Conservation (phyloP, 1,139 yeast species). For the Candida sanyaensis region DNA sequence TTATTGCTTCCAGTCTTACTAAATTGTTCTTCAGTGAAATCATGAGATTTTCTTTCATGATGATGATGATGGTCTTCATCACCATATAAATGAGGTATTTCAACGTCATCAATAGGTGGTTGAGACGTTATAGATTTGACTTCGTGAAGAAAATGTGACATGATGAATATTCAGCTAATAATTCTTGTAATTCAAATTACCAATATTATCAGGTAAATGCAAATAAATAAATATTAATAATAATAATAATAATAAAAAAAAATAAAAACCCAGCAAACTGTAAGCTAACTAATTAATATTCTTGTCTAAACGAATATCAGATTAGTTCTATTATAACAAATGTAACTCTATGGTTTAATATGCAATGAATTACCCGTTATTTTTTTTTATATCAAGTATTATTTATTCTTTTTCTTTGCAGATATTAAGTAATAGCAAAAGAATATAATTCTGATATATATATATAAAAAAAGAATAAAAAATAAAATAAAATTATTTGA, state of each 20-base stretch:
- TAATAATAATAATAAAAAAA: no score
- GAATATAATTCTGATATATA: no score
- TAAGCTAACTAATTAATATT: no score
- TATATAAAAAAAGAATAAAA: not conserved
- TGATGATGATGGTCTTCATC: conserved; percentile 10
- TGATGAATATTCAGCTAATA: not conserved
- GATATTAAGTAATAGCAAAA: no score
- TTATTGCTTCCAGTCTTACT: not conserved
- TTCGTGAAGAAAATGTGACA: conserved; percentile 14
- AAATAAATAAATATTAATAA: no score
- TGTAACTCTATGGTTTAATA: no score
- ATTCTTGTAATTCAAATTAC: not conserved
- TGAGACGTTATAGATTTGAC: conserved; percentile 15
- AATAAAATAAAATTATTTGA: not conserved
- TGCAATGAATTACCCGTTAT: no score
- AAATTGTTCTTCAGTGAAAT: conserved; percentile 11
- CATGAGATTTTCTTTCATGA: conserved; percentile 15
- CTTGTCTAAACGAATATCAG: no score
- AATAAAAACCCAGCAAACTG: no score
- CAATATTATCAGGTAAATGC: not conserved
- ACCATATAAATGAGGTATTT: conserved; percentile 22
- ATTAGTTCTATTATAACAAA: no score
- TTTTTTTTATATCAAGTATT: no score
- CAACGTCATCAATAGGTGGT: conserved; percentile 17
- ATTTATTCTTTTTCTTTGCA: no score